Percentiles rank a stretch among this genome's conserved stretches.
Evolutionary conservation across 1,284 basidiomycete species (phyloP).

Genomic region (Puccinia hordei): DNA sequence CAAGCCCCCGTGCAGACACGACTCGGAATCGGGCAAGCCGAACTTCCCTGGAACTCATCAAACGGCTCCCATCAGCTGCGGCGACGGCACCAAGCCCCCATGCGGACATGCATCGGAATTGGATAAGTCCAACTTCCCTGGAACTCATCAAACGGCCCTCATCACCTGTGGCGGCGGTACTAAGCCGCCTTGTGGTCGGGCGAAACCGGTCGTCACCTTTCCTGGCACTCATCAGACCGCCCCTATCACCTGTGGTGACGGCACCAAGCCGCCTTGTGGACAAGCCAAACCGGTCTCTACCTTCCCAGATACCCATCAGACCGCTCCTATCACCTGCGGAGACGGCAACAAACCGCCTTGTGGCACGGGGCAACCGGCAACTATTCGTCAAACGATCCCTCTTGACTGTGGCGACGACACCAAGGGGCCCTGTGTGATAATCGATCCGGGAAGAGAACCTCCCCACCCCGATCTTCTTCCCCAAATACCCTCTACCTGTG

Average conservation of each 20-base stretch:
- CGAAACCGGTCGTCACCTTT: background rate
- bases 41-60: constrained; percentile 24
- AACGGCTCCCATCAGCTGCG: constrained; percentile 28
- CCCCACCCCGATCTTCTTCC: background rate
- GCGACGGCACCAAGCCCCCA: constrained; percentile 15
- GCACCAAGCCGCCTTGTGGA: constrained; percentile 20
- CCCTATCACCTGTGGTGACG: constrained; percentile 23
- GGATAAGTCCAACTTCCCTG: background rate
- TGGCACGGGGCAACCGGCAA: background rate
- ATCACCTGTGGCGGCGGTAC: constrained; percentile 15
- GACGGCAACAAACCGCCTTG: background rate
- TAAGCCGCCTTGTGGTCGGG: constrained; percentile 20
- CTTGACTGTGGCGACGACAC: background rate
- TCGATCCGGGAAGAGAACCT: background rate
- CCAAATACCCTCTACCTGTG: background rate
- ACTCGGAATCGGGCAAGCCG: background rate
- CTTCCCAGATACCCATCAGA: background rate
- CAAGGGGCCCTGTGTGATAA: background rate
- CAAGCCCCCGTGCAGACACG: background rate
- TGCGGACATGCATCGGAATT: background rate
- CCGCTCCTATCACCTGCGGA: background rate
- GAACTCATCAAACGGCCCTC: constrained; percentile 32
- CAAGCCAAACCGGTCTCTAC: background rate
- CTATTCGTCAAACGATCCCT: constrained; percentile 8
- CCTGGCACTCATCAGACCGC: constrained; percentile 37